Conservation (phyloP, 2,329 filamentous ascomycete species). For the Fusarium annulatum region DNA sequence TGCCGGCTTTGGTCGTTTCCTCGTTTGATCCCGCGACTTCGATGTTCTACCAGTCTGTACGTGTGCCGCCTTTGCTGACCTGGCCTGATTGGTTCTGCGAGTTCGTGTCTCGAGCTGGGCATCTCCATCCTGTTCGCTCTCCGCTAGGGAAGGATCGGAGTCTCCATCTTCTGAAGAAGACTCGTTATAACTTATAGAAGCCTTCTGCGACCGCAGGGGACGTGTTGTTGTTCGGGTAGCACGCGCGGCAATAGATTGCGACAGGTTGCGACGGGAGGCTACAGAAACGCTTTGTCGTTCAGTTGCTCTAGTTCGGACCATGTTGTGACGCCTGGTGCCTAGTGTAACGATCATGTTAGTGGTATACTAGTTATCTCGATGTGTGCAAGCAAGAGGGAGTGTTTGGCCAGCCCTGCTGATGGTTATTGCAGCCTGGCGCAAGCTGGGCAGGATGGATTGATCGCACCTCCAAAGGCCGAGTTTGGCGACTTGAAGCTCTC, state of each 20-base stretch:
- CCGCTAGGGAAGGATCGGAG: conserved; percentile 22
- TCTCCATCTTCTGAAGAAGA: conserved; percentile 25
- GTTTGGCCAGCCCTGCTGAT: not conserved
- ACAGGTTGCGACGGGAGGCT: conserved; percentile 40
- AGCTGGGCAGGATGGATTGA: conserved; percentile 1
- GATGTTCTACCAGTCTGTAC: conserved; percentile 10
- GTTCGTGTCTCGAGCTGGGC: conserved; percentile 5
- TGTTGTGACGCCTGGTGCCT: conserved; percentile 20
- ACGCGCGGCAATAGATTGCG: conserved; percentile 29
- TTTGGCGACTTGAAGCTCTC: not conserved
- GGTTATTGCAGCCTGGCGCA: conserved; percentile 22
- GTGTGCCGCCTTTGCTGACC: not conserved
- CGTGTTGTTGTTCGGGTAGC: conserved; percentile 15
- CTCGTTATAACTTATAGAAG: conserved; percentile 10
- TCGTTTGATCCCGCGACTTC: conserved; percentile 18
- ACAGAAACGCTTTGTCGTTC: conserved; percentile 18
- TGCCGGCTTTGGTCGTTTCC: conserved; percentile 28
- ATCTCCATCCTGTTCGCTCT: conserved; percentile 24
- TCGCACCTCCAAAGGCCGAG: conserved; percentile 29
- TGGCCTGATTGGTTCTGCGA: conserved; percentile 3
- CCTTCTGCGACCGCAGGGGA: conserved; percentile 31
- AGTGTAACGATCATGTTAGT: conserved; percentile 17
- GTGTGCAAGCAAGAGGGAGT: not conserved
- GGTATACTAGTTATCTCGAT: not conserved
- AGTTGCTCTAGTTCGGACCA: conserved; percentile 47